phyloP scores from a whole-genome alignment of 1,139 yeast species.

The Martiniozyma asiatica region DNA sequence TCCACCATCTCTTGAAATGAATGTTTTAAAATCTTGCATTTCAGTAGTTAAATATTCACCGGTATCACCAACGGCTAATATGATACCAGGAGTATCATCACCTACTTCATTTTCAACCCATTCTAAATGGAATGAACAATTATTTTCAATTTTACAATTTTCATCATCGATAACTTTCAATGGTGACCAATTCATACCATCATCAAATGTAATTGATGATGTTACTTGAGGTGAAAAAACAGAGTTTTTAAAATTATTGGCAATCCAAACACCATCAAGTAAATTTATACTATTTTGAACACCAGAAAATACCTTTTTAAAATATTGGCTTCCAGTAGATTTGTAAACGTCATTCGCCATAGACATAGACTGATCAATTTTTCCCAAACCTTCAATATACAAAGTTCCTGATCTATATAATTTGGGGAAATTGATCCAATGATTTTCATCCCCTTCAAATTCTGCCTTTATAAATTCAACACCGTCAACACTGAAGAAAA shows the following conservation, averaged over 20 bases:
- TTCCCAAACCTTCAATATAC: slow-evolving; percentile 37
- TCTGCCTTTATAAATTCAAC: slow-evolving; percentile 37
- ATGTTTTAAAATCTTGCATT: slow-evolving; percentile 32
- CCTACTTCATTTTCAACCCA: slow-evolving; percentile 41
- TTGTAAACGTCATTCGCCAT: slow-evolving; percentile 33
- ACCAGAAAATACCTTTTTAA: slow-evolving; percentile 33
- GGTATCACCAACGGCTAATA: slow-evolving; percentile 47
- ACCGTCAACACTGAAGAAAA: slow-evolving; percentile 53
- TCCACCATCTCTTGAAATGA: slow-evolving; percentile 72
- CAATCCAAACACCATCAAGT: slow-evolving; percentile 64
- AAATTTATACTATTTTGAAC: slow-evolving; percentile 33
- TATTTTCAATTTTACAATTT: slow-evolving; percentile 30
- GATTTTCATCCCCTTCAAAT: slow-evolving; percentile 28
- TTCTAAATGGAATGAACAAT: slow-evolving; percentile 48
- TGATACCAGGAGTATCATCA: slow-evolving; percentile 52
- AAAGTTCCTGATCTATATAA: slow-evolving; percentile 47
- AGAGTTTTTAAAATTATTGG: slow-evolving; percentile 16
- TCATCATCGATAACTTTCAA: slow-evolving; percentile 35
- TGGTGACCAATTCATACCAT: slow-evolving; percentile 45
- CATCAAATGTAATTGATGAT: slow-evolving; percentile 38
- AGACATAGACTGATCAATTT: no score
- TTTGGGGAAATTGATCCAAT: slow-evolving; percentile 38
- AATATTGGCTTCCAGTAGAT: slow-evolving; percentile 51
- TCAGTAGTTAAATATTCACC: slow-evolving; percentile 43
- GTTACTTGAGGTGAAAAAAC: slow-evolving; percentile 12